Evolutionary conservation across 1,284 basidiomycete species (phyloP).

Genomic region (Neotropicomus parvogracilis): DNA sequence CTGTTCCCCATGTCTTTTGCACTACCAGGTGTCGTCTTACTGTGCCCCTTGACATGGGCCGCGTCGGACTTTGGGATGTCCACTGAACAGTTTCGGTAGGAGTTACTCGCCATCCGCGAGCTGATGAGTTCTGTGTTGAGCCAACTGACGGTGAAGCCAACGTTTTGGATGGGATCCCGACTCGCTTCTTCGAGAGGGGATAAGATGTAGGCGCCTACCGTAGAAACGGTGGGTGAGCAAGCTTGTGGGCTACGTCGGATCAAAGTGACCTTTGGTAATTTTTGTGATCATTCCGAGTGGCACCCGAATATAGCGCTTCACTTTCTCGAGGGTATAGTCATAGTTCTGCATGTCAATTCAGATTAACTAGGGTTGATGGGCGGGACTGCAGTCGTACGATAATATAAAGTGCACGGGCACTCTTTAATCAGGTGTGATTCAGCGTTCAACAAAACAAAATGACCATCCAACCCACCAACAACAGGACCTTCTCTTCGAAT

Average conservation of each 20-base stretch:
- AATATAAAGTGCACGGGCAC: slow-evolving; percentile 61
- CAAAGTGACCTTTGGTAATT: slow-evolving; percentile 71
- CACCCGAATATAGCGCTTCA: slow-evolving; percentile 85
- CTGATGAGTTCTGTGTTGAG: slow-evolving; percentile 58
- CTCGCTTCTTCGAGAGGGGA: slow-evolving; percentile 88
- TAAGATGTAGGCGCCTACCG: slow-evolving; percentile 82
- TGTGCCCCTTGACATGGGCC: slow-evolving; percentile 14
- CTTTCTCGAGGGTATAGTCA: slow-evolving; percentile 89
- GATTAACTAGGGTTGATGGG: neutral
- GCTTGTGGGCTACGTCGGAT: neutral
- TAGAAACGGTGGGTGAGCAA: neutral
- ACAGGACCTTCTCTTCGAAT: slow-evolving; percentile 90
- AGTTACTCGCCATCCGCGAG: slow-evolving; percentile 79
- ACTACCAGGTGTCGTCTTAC: slow-evolving; percentile 7
- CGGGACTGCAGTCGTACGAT: slow-evolving; percentile 41
- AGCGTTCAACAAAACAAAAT: slow-evolving; percentile 5
- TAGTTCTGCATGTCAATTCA: slow-evolving; percentile 57
- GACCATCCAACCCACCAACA: slow-evolving; percentile 61
- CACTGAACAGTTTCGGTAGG: slow-evolving; percentile 65
- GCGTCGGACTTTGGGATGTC: slow-evolving; percentile 19
- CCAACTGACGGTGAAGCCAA: slow-evolving; percentile 80
- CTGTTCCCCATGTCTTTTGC: slow-evolving; percentile 22
- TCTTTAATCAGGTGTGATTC: slow-evolving; percentile 39
- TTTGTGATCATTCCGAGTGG: slow-evolving; percentile 79
- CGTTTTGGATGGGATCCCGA: slow-evolving; percentile 81